A percentile compares a stretch with the other conserved stretches of the same genome.
Conservation (phyloP, 2,329 filamentous ascomycete species). For the Calonectria ilicicola region DNA sequence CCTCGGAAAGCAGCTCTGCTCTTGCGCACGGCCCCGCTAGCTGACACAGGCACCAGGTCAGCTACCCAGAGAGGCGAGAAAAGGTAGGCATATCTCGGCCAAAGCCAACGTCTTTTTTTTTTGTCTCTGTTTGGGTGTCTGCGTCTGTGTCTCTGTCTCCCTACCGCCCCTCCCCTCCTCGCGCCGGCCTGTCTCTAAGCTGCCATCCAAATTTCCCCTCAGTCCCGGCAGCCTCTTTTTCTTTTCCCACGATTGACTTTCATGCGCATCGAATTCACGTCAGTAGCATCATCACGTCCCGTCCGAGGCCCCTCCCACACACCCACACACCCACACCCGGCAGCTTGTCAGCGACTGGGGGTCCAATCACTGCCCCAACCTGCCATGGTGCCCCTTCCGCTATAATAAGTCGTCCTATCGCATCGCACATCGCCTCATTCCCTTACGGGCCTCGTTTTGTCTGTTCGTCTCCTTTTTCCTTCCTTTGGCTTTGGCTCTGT, state of each 20-base stretch:
- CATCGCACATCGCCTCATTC: conserved; percentile 22
- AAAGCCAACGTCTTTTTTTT: not conserved
- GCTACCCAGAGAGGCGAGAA: not conserved
- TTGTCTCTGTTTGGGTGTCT: no score
- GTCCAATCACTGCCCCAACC: conserved; percentile 20
- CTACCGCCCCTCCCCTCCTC: conserved; percentile 1
- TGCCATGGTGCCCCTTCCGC: conserved; percentile 27
- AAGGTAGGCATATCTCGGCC: not conserved
- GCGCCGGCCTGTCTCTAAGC: conserved; percentile 1
- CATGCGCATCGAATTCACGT: conserved; percentile 5
- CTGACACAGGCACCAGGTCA: conserved; percentile 11
- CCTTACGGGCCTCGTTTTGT: conserved; percentile 11
- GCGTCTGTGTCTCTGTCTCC: conserved; percentile 6
- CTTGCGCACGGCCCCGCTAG: conserved; percentile 32
- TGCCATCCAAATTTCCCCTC: not conserved
- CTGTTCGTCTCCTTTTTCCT: conserved; percentile 22
- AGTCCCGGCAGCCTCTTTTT: not conserved
- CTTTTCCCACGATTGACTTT: not conserved
- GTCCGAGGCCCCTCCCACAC: not conserved
- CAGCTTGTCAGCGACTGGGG: not conserved
- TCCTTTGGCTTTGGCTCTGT: conserved; percentile 17
- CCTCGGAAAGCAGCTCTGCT: conserved; percentile 17
- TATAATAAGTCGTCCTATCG: conserved; percentile 21
- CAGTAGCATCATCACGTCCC: not conserved
- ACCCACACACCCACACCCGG: not conserved